These are phyloP conservation scores for Trichosporon asahii DNA, from an alignment of 1,284 basidiomycete species.

Conservation along the genomic window DNA sequence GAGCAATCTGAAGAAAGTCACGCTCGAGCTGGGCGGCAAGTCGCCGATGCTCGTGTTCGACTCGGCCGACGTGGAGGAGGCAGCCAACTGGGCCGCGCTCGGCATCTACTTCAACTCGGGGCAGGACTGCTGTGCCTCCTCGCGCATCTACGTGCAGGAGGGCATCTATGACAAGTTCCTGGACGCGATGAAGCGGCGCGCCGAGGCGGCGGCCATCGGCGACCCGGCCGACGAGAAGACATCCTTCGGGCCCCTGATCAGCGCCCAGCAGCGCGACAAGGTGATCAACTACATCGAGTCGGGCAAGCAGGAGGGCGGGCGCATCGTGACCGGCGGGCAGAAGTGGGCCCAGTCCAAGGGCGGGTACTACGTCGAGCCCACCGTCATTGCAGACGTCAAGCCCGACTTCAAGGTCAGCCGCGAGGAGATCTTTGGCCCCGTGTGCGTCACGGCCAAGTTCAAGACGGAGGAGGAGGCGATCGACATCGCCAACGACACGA, in stretches of 20 bases:
- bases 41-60: conserved; percentile 54
- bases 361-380: conserved; percentile 51
- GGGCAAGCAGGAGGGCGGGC: conserved; percentile 83
- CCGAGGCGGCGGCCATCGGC: conserved; percentile 67
- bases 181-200: conserved; percentile 62
- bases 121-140: conserved; percentile 49
- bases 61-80: conserved; percentile 64
- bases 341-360: conserved; percentile 38
- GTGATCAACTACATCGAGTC: conserved; percentile 84
- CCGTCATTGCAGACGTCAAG: conserved; percentile 46
- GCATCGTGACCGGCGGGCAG: conserved; percentile 70
- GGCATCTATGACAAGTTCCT: conserved; percentile 77
- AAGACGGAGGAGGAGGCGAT: conserved; percentile 55
- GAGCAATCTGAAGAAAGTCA: conserved; percentile 73
- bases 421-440: conserved; percentile 55
- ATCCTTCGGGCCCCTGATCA: conserved; percentile 77
- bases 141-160: conserved; percentile 68
- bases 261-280: conserved; percentile 79
- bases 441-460: conserved; percentile 52
- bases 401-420: conserved; percentile 40
- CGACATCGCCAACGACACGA: conserved; percentile 73
- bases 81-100: conserved; percentile 56
- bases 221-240: conserved; percentile 67
- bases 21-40: conserved; percentile 58
- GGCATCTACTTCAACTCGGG: conserved; percentile 43